These are phyloP conservation scores for Middelhovenomyces tepae DNA, from an alignment of 805 yeast species.

Conservation along the genomic window DNA sequence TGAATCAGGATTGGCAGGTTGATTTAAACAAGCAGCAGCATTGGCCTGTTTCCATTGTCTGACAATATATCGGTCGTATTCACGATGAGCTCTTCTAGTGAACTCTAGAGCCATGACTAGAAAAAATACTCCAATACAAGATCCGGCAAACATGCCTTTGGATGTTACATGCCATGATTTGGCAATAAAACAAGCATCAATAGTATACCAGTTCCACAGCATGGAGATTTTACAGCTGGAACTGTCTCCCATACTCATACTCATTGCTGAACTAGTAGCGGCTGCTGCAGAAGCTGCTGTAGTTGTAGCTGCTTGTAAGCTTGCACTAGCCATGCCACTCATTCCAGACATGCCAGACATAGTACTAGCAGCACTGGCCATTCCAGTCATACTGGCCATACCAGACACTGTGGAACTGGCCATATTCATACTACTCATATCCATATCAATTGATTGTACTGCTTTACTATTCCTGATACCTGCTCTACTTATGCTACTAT, in stretches of 20 bases:
- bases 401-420: conserved; percentile 8
- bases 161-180: conserved; percentile 53
- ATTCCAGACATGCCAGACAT: background rate
- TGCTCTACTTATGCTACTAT: no score
- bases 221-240: conserved; percentile 34
- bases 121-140: conserved; percentile 59
- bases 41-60: conserved; percentile 13
- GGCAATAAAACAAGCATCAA: conserved; percentile 57
- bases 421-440: conserved; percentile 7
- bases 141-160: conserved; percentile 59
- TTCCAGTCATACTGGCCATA: conserved; percentile 8
- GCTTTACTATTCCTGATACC: no score
- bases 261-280: background rate
- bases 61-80: conserved; percentile 28
- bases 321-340: conserved; percentile 5
- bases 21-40: conserved; percentile 11
- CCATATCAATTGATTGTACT: no score
- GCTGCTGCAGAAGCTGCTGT: conserved; percentile 2
- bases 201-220: conserved; percentile 70
- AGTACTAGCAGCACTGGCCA: conserved; percentile 7
- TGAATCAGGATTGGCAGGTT: conserved; percentile 7
- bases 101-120: conserved; percentile 50
- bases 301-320: conserved; percentile 1
- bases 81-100: conserved; percentile 47
- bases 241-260: conserved; percentile 16